A percentile compares a stretch with the other conserved stretches of the same genome.
Evolutionary conservation across 805 yeast species (phyloP).

Genomic region (Yamadazyma sp.): DNA sequence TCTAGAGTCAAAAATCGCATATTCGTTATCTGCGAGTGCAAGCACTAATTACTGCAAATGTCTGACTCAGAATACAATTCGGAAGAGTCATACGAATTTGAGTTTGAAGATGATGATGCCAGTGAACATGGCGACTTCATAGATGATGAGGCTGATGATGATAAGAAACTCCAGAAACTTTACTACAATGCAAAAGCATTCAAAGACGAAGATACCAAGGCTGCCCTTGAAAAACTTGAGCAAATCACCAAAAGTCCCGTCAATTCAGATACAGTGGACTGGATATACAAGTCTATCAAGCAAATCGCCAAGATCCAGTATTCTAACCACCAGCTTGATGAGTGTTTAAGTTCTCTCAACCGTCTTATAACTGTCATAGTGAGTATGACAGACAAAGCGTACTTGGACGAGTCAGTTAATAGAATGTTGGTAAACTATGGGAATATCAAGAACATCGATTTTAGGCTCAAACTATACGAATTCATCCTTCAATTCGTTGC

Average conservation of each 20-base stretch:
- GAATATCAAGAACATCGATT: constrained; percentile 25
- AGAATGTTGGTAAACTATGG: constrained; percentile 37
- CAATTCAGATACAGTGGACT: constrained; percentile 22
- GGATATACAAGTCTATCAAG: constrained; percentile 41
- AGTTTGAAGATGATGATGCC: constrained; percentile 35
- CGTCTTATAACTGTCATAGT: constrained; percentile 24
- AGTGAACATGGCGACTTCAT: constrained; percentile 21
- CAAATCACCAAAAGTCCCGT: constrained; percentile 14
- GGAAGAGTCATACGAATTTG: constrained; percentile 43
- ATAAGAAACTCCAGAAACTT: constrained; percentile 26
- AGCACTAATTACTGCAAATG: constrained; percentile 23
- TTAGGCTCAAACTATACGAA: constrained; percentile 31
- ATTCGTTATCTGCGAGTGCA: too few species aligned
- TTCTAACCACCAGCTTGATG: constrained; percentile 21
- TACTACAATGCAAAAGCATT: constrained; percentile 40
- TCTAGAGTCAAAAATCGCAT: too few species aligned
- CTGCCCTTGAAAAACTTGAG: constrained; percentile 25
- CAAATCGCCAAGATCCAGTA: constrained; percentile 41
- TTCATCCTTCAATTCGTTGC: constrained; percentile 26
- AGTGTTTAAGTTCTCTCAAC: constrained; percentile 20
- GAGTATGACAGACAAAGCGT: constrained; percentile 29
- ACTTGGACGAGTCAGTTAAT: constrained; percentile 39
- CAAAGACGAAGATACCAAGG: constrained; percentile 31
- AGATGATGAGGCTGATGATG: constrained; percentile 26
- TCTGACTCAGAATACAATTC: constrained; percentile 35